Percentiles rank a stretch among this genome's conserved stretches.
These are phyloP conservation scores for Melanopsichium pennsylvanicum DNA, from an alignment of 1,284 basidiomycete species.

Conservation along the genomic window DNA sequence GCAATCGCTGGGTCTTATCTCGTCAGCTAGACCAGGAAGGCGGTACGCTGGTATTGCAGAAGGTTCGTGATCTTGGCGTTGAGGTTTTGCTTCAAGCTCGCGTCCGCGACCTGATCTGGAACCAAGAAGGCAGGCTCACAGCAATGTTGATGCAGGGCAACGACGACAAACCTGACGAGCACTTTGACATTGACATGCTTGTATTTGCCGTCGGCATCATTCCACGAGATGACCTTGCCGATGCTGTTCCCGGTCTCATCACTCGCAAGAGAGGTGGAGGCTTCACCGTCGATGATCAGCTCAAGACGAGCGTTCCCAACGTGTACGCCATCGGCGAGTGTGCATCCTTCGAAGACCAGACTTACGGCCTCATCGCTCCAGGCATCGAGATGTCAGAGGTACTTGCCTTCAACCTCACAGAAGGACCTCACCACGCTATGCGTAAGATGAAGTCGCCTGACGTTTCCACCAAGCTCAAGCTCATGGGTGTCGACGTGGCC, in stretches of 20 bases:
- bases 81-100: constrained; percentile 72
- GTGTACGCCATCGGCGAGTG: constrained; percentile 81
- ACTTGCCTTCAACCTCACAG: constrained; percentile 76
- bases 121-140: constrained; percentile 41
- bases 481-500: constrained; percentile 79
- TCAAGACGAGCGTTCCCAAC: constrained; percentile 72
- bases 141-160: constrained; percentile 56
- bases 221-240: constrained; percentile 76
- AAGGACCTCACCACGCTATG: constrained; percentile 66
- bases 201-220: constrained; percentile 69
- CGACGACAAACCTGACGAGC: constrained; percentile 61
- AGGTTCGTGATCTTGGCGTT: constrained; percentile 76
- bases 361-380: constrained; percentile 76
- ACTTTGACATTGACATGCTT: constrained; percentile 65
- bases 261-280: constrained; percentile 72
- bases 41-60: constrained; percentile 75
- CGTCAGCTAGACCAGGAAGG: constrained; percentile 77
- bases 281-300: constrained; percentile 72
- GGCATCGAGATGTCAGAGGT: constrained; percentile 80
- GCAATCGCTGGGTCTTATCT: constrained; percentile 74
- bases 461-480: constrained; percentile 74
- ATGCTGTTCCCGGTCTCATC: constrained; percentile 11
- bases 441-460: constrained; percentile 73
- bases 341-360: constrained; percentile 75
- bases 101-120: constrained; percentile 65